Evolutionary conservation across 1,139 yeast genomes (phyloP), one percentile per base, ranked within the genome.

Genomic region (Nakaseomyces kungkrabaensis): DNA sequence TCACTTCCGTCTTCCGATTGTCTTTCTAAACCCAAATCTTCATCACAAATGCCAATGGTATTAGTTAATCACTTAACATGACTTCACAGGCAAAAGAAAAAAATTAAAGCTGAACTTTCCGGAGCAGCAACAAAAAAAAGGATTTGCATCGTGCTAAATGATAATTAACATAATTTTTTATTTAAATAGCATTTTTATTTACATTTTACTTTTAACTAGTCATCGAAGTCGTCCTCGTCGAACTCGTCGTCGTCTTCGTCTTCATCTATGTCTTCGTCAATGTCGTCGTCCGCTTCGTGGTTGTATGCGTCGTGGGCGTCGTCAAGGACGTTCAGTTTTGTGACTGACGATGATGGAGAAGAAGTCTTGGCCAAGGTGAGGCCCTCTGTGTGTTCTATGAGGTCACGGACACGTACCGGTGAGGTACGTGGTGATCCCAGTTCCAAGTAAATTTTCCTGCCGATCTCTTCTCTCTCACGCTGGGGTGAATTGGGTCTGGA

Each of bases 401-500:
- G 46, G 32, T 43, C 44, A 13, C 24, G 49, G 27, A 43, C 45
- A 44, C 58, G 37, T 22, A 48, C 54, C 4, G 69, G 68, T 3
- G 68, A 64, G 5, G 62, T 56, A 29, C 64, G 51, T 4, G 68
- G 68, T 0, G 69, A 65, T 1, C 68, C 68, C 27, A 65, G 52
- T 27, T 60, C 59, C 27, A 65, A 55, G 47, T 65, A 65, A 37
- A 65, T 59, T 46, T 59, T 60, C 38, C 56, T 56, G 3, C 69
- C 69, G 4, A 62, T 45, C 17, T 57, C 32, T 29, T 29, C 22
- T 17, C 22, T 17, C 22, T 17, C 43, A 24, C 10, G 42, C 25
- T 37, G 40, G 13, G 24, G 26, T 13, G 40, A 17, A 17, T 31
- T 8, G 24, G 40, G n/a, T 37, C 26, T 22, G 26, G 36, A 33